Conservation (phyloP, 140 eudicot species). For the Oenanthe javanica region DNA sequence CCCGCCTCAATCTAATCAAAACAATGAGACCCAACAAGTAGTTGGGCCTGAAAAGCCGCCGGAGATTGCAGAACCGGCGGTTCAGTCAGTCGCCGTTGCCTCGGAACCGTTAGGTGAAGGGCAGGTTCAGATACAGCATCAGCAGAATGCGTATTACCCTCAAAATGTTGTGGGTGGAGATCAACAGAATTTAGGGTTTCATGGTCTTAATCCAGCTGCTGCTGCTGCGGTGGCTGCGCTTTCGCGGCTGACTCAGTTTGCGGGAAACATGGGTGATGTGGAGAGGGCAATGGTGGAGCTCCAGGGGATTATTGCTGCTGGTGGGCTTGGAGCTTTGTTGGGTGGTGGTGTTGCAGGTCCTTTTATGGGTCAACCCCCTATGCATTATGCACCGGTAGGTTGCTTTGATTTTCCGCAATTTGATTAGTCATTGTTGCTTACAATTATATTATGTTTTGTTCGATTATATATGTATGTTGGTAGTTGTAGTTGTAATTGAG, state of each 20-base stretch:
- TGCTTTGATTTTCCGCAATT: neutral
- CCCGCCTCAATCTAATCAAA: constrained; percentile 14
- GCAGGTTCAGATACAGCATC: constrained; percentile 22
- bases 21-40: neutral
- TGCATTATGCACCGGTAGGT: constrained; percentile 31
- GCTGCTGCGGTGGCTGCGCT: constrained; percentile 39
- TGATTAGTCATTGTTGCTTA: neutral
- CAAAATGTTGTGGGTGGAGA: constrained; percentile 19
- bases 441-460: neutral
- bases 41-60: neutral
- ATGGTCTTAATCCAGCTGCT: constrained; percentile 39
- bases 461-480: neutral
- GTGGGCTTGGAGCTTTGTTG: constrained; percentile 19
- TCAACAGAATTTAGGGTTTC: constrained; percentile 15
- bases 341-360: constrained; percentile 7
- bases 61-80: neutral
- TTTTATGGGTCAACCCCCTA: constrained; percentile 21
- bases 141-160: constrained; percentile 12
- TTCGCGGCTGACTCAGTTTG: constrained; percentile 41
- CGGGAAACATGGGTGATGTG: constrained; percentile 30
- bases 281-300: constrained; percentile 20
- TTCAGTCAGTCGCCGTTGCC: neutral
- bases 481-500: neutral
- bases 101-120: constrained; percentile 14
- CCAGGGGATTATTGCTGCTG: constrained; percentile 14